phyloP scores from a whole-genome alignment of 2,329 filamentous ascomycete genomes.

The Mycosphaerella arachidis region DNA sequence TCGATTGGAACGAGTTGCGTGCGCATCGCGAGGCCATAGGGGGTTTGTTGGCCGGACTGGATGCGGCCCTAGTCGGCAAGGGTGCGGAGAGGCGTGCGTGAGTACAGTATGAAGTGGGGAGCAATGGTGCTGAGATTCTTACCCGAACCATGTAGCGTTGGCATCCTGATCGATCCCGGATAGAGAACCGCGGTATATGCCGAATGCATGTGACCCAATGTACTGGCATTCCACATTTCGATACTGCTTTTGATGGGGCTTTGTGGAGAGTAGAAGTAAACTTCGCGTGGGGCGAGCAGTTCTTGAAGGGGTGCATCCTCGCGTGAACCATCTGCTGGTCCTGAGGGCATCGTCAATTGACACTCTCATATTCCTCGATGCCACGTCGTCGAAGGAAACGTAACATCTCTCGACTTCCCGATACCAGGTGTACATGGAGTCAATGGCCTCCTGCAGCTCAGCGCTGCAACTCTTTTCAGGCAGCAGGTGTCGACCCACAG shows the following conservation, averaged over 20 bases:
- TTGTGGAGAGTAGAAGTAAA: slow-evolving; percentile 1
- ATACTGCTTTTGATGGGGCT: slow-evolving; percentile 1
- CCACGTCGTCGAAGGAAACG: neutral
- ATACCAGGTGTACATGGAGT: neutral
- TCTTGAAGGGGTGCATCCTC: no score
- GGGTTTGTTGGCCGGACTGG: slow-evolving; percentile 4
- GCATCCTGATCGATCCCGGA: slow-evolving; percentile 5
- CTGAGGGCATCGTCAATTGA: no score
- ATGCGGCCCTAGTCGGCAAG: slow-evolving; percentile 8
- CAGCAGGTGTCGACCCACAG: neutral
- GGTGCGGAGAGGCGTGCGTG: neutral
- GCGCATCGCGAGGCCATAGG: slow-evolving; percentile 4
- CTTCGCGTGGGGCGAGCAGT: no score
- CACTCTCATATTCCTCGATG: no score
- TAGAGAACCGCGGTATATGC: slow-evolving; percentile 3
- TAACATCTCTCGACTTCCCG: neutral
- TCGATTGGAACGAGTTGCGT: slow-evolving; percentile 5
- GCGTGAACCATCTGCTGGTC: no score
- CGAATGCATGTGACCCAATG: slow-evolving; percentile 1
- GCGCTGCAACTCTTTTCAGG: neutral
- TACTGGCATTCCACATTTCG: slow-evolving; percentile 7
- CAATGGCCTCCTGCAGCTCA: neutral
- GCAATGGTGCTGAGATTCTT: no score
- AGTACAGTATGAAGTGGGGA: no score
- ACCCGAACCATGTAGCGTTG: neutral